A percentile compares a stretch with the other conserved stretches of the same genome.
Conservation (phyloP, 805 yeast species). For the Debaryomyces maramus region DNA sequence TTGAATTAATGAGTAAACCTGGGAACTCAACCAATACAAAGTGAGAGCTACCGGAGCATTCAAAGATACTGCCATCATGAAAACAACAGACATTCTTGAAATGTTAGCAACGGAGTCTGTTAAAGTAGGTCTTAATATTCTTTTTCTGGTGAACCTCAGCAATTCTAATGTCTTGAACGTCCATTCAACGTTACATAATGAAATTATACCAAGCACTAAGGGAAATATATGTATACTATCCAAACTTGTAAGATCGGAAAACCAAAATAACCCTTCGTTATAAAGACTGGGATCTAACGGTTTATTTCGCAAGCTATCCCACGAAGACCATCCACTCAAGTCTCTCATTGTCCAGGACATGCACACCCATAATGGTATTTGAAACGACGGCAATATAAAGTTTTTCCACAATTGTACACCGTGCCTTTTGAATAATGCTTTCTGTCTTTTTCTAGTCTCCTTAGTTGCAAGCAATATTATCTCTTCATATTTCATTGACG, state of each 20-base stretch:
- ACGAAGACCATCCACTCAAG: conserved; percentile 65
- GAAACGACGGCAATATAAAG: conserved; percentile 70
- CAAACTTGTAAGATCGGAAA: conserved; percentile 54
- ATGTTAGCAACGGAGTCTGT: conserved; percentile 66
- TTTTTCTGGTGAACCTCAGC: conserved; percentile 41
- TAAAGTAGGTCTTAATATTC: conserved; percentile 52
- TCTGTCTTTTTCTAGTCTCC: conserved; percentile 76
- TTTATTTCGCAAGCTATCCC: conserved; percentile 41
- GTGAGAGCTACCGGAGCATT: conserved; percentile 84
- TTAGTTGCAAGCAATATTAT: conserved; percentile 71
- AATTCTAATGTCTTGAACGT: conserved; percentile 63
- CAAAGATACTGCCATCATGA: conserved; percentile 79
- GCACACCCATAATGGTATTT: conserved; percentile 83
- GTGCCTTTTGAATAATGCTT: conserved; percentile 61
- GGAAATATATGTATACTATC: conserved; percentile 72
- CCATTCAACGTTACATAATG: conserved; percentile 82
- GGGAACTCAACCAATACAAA: conserved; percentile 90
- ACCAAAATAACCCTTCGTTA: conserved; percentile 61
- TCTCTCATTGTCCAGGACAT: conserved; percentile 75
- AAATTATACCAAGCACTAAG: conserved; percentile 62
- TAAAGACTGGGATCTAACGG: conserved; percentile 53
- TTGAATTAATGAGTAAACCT: conserved; percentile 71
- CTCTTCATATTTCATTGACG: conserved; percentile 69
- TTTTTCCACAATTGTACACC: conserved; percentile 82
- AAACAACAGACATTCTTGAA: conserved; percentile 72